phyloP scores from a whole-genome alignment of 257 asterid species.

The Gynochthodes officinalis region DNA sequence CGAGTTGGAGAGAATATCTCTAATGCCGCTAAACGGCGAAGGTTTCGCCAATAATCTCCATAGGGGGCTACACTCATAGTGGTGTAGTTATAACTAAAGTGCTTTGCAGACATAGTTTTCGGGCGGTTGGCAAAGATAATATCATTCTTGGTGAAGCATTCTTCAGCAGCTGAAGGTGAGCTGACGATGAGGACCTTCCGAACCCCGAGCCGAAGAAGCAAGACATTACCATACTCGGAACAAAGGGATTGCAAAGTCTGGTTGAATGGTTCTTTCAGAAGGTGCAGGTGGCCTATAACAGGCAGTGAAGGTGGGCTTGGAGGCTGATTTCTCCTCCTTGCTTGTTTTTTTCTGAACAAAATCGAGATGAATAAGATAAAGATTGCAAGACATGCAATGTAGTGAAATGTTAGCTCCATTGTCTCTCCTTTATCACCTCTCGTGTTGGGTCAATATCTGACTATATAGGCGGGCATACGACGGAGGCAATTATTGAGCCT shows the following conservation, averaged over 20 bases:
- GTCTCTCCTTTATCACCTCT: background rate
- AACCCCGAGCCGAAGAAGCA: conserved; percentile 30
- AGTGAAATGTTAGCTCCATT: background rate
- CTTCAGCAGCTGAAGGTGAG: conserved; percentile 10
- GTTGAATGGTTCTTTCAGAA: conserved; percentile 36
- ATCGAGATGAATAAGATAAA: background rate
- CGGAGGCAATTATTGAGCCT: no score
- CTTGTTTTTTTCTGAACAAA: background rate
- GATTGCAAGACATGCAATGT: background rate
- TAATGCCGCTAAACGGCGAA: conserved; percentile 40
- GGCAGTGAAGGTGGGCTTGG: conserved; percentile 51
- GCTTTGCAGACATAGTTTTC: background rate
- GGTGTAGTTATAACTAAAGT: conserved; percentile 10
- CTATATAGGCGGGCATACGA: no score
- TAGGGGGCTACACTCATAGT: conserved; percentile 30
- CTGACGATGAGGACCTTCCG: conserved; percentile 1
- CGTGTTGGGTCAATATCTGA: background rate
- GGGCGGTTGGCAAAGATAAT: conserved; percentile 9
- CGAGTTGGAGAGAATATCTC: conserved; percentile 47
- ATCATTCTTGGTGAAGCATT: conserved; percentile 17
- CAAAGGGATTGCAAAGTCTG: conserved; percentile 38
- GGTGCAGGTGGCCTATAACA: conserved; percentile 56
- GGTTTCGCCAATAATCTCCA: conserved; percentile 68
- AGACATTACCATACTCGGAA: background rate
- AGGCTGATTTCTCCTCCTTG: conserved; percentile 27